Evolutionary conservation across 1,139 yeast genomes (phyloP).

Genomic region (Candida pseudocylindracea): DNA sequence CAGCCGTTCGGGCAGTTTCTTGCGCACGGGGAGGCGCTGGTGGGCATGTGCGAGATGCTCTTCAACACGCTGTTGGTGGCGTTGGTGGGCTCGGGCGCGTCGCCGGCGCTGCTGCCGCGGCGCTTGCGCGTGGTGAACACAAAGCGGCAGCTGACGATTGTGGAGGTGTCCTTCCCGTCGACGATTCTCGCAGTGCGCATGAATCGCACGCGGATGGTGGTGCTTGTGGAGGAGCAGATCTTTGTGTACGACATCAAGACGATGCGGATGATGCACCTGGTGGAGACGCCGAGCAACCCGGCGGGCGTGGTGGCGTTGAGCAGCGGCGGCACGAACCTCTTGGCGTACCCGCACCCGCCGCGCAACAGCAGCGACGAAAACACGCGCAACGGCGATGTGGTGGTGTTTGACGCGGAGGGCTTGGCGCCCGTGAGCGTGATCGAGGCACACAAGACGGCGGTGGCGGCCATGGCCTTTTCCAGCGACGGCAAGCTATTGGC

Average conservation of each 20-base stretch:
- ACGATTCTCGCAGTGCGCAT: conserved; percentile 58
- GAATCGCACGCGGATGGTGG: conserved; percentile 54
- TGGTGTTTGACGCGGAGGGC: conserved; percentile 54
- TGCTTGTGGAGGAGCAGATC: conserved; percentile 64
- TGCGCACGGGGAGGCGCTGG: conserved; percentile 21
- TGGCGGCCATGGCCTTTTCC: conserved; percentile 62
- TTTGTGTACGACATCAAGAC: conserved; percentile 75
- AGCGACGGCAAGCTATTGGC: conserved; percentile 70
- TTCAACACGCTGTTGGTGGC: conserved; percentile 78
- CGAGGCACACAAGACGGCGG: conserved; percentile 78
- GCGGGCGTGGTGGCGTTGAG: conserved; percentile 43
- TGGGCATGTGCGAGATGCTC: conserved; percentile 73
- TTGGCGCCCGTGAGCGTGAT: conserved; percentile 75
- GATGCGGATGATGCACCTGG: conserved; percentile 74
- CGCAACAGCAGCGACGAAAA: conserved; percentile 22
- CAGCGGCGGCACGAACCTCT: conserved; percentile 21
- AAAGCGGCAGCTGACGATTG: conserved; percentile 44
- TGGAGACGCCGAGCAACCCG: conserved; percentile 62
- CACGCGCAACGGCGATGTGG: conserved; percentile 64
- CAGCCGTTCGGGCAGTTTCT: conserved; percentile 78
- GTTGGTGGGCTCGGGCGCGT: conserved; percentile 74
- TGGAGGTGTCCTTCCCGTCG: conserved; percentile 80
- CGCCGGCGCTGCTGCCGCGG: conserved; percentile 59
- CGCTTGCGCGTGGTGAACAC: conserved; percentile 68
- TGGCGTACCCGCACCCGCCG: conserved; percentile 82